These are phyloP conservation scores for Graphilbum sp. DNA, from an alignment of 2,329 filamentous ascomycete genomes.

Conservation along the genomic window DNA sequence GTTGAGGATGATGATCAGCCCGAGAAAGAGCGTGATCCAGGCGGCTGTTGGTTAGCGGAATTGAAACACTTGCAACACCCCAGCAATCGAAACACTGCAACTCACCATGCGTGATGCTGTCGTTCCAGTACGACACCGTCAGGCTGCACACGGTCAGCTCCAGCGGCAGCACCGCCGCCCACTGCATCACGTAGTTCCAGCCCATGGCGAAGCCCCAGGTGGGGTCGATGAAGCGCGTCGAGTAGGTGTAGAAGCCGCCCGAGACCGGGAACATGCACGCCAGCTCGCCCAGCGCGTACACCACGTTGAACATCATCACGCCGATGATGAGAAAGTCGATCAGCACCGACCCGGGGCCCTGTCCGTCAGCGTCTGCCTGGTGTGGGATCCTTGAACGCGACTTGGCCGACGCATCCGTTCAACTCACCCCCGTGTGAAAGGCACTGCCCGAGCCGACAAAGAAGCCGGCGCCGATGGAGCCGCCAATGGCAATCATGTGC, in stretches of 20 bases:
- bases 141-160: conserved; percentile 32
- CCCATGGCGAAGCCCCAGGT: conserved; percentile 36
- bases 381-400: no score
- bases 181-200: conserved; percentile 33
- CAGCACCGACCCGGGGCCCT: conserved; percentile 26
- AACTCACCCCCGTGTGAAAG: conserved; percentile 24
- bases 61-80: no score
- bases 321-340: conserved; percentile 39
- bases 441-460: conserved; percentile 41
- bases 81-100: no score
- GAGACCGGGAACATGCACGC: conserved; percentile 39
- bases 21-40: conserved; percentile 40
- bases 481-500: conserved; percentile 17
- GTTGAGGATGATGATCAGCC: conserved; percentile 34
- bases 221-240: conserved; percentile 39
- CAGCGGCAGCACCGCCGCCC: conserved; percentile 29
- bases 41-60: conserved; percentile 23
- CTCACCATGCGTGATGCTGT: conserved; percentile 21
- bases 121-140: conserved; percentile 32
- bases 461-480: conserved; percentile 44
- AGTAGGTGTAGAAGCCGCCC: conserved; percentile 41
- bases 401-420: no score
- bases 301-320: conserved; percentile 43
- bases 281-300: conserved; percentile 44
- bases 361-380: background rate